Percentiles rank a stretch among this genome's conserved stretches.
Evolutionary conservation across 352 stramenopile species (phyloP).

Genomic region (Blastocystis hominis): DNA sequence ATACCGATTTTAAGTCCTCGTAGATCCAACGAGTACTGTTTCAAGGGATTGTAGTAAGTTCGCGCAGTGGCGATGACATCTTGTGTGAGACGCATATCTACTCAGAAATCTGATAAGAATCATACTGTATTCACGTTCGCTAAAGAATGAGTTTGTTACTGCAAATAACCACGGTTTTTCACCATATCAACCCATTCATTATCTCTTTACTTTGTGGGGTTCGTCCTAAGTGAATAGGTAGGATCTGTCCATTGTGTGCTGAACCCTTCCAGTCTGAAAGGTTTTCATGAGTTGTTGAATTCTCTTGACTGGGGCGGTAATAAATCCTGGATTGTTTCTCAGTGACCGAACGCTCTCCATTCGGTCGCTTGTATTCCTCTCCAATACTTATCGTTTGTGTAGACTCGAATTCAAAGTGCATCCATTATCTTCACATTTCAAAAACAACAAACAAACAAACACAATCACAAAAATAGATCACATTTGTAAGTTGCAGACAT

Average conservation of each 20-base stretch:
- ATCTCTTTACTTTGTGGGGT: too few species aligned
- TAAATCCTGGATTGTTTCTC: background rate
- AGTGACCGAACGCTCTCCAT: background rate
- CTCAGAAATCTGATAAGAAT: background rate
- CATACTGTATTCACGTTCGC: too few species aligned
- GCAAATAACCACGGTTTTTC: background rate
- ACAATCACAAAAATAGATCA: background rate
- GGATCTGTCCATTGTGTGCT: background rate
- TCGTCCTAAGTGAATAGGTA: background rate
- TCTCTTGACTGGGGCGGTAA: background rate
- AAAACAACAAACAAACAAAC: background rate
- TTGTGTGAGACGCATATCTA: slow-evolving; percentile 51
- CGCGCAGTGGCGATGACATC: slow-evolving; percentile 40
- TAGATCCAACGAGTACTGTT: slow-evolving; percentile 29
- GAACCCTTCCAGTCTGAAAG: background rate
- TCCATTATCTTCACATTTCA: background rate
- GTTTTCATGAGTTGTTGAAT: background rate
- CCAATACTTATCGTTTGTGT: background rate
- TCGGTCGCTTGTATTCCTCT: background rate
- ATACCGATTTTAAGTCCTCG: slow-evolving; percentile 42
- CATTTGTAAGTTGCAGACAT: background rate
- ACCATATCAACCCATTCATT: background rate
- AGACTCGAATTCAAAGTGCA: too few species aligned
- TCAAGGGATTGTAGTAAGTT: slow-evolving; percentile 56
- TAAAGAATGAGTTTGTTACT: background rate